A percentile compares a stretch with the other conserved stretches of the same genome.
Conservation (phyloP, 2,329 filamentous ascomycete species). For the Pseudocercospora crystallina region DNA sequence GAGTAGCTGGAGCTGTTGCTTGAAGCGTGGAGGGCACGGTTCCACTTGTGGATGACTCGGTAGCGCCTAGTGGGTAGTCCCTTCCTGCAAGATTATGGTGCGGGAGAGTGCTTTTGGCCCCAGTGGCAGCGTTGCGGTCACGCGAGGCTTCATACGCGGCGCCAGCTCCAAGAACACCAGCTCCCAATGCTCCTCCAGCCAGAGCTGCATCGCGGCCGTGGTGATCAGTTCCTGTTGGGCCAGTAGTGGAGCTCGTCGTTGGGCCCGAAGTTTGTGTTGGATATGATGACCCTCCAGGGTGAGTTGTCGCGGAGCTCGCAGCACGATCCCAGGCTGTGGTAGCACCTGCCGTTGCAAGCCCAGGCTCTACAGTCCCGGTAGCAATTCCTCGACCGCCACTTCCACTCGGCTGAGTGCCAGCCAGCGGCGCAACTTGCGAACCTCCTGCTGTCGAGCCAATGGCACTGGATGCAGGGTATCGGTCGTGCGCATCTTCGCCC, state of each 20-base stretch:
- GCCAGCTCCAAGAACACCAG: conserved; percentile 14
- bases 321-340: not conserved
- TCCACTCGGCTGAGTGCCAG: not conserved
- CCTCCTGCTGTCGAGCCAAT: not conserved
- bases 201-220: conserved; percentile 36
- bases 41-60: too few species aligned
- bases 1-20: too few species aligned
- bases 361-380: not conserved
- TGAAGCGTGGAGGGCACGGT: too few species aligned
- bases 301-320: not conserved
- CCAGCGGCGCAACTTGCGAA: not conserved
- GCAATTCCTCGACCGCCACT: not conserved
- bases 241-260: not conserved
- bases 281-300: not conserved
- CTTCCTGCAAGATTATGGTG: too few species aligned
- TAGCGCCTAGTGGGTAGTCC: too few species aligned
- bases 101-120: too few species aligned
- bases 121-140: not conserved
- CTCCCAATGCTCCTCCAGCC: conserved; percentile 31
- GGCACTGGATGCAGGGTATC: not conserved
- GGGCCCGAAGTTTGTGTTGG: not conserved
- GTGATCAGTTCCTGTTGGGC: conserved; percentile 17
- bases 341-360: not conserved
- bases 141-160: not conserved
- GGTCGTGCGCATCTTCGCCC: conserved; percentile 12